Evolutionary conservation across 2,329 filamentous ascomycete species (phyloP), one percentile per base, ranked within the genome.

Genomic region (Bipolaris oryzae): DNA sequence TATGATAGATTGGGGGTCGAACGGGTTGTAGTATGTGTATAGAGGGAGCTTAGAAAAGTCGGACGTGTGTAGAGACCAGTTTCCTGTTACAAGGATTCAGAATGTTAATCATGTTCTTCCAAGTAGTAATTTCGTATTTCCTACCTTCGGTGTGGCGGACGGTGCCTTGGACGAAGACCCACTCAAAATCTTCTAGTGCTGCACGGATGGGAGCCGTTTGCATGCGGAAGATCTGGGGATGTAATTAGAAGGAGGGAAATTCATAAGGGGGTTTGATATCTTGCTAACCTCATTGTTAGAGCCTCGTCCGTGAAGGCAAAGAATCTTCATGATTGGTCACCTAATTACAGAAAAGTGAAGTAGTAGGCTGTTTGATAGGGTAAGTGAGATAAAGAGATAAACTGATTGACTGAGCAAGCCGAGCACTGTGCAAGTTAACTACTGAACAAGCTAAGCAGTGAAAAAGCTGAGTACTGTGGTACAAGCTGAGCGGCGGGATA

Each of bases 61-160:
- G 6, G 45, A 47, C 28, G 45, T 47, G 20, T 47, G 45, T 25
- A 47, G 18, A 5, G 45, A 47, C 31, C 45, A 47, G 33, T 47
- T 47, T 37, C 45, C 45, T 47, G 16, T 16, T 25, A n/a, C 23
- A 37, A 13, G 23, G 0, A 25, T 23, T 15, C 6, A 37, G 16
- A 11, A 4, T 25, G 45, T 47, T 11, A 47, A 11, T 18, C 3
- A 23, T 47, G 20, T n/a, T 21, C 20, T 28, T 47, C n/a, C 13
- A 13, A 13, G 16, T 7, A 37, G 18, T 15, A 2, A 2, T 13
- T 16, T 3, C n/a, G 5, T n/a, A 6, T 38, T n/a, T 25, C 45
- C 38, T 37, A 47, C 45, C 45, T 47, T 47, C 45, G 7, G 45
- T 47, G 13, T 47, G 45, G 45, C 45, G 45, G 20, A 47, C 45